Evolutionary conservation across 2,329 filamentous ascomycete species (phyloP).

Genomic region (Didymella sp.): DNA sequence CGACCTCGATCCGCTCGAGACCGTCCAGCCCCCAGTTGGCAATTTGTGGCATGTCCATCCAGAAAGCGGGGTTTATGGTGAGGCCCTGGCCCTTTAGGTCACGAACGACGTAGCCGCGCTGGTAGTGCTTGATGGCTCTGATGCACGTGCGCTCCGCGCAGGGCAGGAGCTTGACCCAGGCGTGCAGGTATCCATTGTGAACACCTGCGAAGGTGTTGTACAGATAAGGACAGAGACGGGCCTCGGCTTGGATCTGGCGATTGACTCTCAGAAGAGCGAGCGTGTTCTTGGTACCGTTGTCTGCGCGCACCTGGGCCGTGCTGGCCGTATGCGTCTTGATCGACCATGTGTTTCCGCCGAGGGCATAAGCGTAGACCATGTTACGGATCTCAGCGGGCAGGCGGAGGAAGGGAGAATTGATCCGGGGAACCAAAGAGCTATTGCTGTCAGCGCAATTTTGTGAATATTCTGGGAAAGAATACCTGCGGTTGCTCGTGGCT

Average conservation of each 20-base stretch:
- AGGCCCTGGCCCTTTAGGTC: neutral
- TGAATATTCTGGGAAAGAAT: too few species aligned
- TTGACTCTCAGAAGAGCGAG: conserved; percentile 8
- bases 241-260: conserved; percentile 8
- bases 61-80: conserved; percentile 6
- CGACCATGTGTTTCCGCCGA: conserved; percentile 11
- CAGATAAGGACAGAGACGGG: conserved; percentile 7
- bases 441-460: neutral
- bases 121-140: neutral
- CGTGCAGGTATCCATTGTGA: conserved; percentile 7
- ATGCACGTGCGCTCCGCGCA: neutral
- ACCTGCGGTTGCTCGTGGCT: neutral
- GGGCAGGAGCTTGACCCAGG: neutral
- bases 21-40: neutral
- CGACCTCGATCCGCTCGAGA: conserved; percentile 10
- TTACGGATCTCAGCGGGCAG: conserved; percentile 24
- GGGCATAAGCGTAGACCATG: conserved; percentile 11
- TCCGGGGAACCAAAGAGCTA: neutral
- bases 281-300: conserved; percentile 1
- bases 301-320: neutral
- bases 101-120: conserved; percentile 7
- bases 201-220: conserved; percentile 10
- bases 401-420: neutral
- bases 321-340: neutral
- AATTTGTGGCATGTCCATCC: conserved; percentile 8